phyloP scores from a whole-genome alignment of 495 filamentous ascomycete species.

The Podospora pseudocomata region DNA sequence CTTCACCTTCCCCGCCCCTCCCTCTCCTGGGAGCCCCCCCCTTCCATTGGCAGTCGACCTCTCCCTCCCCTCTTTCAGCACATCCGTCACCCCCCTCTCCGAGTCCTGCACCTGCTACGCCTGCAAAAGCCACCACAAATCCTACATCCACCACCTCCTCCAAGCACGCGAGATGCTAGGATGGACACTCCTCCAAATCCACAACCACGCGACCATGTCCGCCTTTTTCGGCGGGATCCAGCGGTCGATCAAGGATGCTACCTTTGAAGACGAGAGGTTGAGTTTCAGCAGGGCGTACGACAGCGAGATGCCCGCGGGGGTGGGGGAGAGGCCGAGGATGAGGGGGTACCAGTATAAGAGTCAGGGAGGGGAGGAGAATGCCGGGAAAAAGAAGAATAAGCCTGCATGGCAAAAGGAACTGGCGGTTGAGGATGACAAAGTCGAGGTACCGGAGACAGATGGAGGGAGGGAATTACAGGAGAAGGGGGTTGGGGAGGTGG shows the following conservation, averaged over 20 bases:
- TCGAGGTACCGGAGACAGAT: slow-evolving; percentile 20
- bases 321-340: slow-evolving; percentile 73
- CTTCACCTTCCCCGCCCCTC: slow-evolving; percentile 67
- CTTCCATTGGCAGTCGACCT: slow-evolving; percentile 70
- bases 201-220: slow-evolving; percentile 73
- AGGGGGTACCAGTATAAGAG: slow-evolving; percentile 82
- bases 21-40: slow-evolving; percentile 5
- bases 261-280: slow-evolving; percentile 58
- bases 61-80: slow-evolving; percentile 57
- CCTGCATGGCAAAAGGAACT: slow-evolving; percentile 54
- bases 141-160: slow-evolving; percentile 84
- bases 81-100: slow-evolving; percentile 55
- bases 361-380: slow-evolving; percentile 54
- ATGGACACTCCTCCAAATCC: slow-evolving; percentile 88
- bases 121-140: slow-evolving; percentile 78
- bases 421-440: slow-evolving; percentile 23
- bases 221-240: slow-evolving; percentile 71
- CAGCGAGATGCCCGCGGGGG: slow-evolving; percentile 63
- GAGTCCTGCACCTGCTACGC: slow-evolving; percentile 73
- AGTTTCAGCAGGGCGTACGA: slow-evolving; percentile 63
- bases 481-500: slow-evolving; percentile 59
- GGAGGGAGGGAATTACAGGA: slow-evolving; percentile 47
- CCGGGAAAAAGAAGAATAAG: slow-evolving; percentile 57
- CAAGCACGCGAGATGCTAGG: slow-evolving; percentile 90
- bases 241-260: slow-evolving; percentile 43